phyloP scores from a whole-genome alignment of 768 basidiomycete species.

The Tubosaeta sp. region DNA sequence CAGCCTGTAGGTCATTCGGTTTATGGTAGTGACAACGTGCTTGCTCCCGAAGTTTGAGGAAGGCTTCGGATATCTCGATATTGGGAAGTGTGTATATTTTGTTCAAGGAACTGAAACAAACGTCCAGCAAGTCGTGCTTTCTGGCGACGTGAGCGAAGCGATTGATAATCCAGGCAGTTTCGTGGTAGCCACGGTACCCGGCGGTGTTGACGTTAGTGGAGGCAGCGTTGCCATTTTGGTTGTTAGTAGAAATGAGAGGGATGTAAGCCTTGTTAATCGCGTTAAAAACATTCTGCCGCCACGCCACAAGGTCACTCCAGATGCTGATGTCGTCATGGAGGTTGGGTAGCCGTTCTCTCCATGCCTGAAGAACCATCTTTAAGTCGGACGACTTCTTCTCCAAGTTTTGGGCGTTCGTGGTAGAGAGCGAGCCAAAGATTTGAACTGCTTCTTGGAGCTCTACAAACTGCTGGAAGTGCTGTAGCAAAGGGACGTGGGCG shows the following conservation, averaged over 20 bases:
- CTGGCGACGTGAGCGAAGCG: constrained; percentile 98
- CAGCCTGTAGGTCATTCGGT: constrained; percentile 87
- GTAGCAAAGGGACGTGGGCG: constrained; percentile 92
- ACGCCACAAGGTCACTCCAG: constrained; percentile 98
- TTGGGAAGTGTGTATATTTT: constrained; percentile 99
- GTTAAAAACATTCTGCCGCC: constrained; percentile 97
- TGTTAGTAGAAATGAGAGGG: constrained; percentile 70
- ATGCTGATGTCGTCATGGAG: constrained; percentile 96
- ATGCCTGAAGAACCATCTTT: constrained; percentile 93
- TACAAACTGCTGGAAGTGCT: constrained; percentile 98
- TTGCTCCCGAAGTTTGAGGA: constrained; percentile 97
- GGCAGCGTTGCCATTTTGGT: constrained; percentile 46
- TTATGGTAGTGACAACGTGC: constrained; percentile 98
- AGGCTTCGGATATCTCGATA: constrained; percentile 99
- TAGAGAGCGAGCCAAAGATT: constrained; percentile 86
- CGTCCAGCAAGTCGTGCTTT: constrained; percentile 93
- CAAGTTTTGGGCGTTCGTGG: constrained; percentile 82
- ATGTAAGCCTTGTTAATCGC: constrained; percentile 96
- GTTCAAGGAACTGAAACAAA: constrained; percentile 89
- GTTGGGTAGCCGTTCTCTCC: constrained; percentile 96
- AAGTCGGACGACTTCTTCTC: constrained; percentile 94
- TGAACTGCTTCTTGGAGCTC: constrained; percentile 94
- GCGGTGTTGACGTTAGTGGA: constrained; percentile 69
- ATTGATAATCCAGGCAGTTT: constrained; percentile 99
- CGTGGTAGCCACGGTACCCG: constrained; percentile 95